Evolutionary conservation across 176 grass and related monocot genomes (phyloP).

Genomic region (Oryza australiensis): DNA sequence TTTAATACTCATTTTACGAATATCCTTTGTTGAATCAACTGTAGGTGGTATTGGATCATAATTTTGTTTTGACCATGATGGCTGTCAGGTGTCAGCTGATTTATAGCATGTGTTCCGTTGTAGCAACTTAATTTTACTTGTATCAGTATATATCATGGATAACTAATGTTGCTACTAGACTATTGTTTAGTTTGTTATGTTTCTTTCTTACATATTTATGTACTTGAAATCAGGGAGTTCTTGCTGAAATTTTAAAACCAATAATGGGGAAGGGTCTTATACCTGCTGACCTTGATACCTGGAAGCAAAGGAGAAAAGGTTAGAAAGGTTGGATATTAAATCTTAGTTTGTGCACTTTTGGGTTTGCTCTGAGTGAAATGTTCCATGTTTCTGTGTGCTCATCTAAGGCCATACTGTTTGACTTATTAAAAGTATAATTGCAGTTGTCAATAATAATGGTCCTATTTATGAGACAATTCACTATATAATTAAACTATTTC

Average conservation of each 20-base stretch:
- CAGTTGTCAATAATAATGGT: not conserved
- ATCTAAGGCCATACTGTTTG: not conserved
- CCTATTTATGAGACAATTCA: not conserved
- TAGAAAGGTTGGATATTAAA: conserved; percentile 53
- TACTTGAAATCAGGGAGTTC: conserved; percentile 73
- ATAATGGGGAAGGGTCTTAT: conserved; percentile 99
- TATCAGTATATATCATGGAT: not conserved
- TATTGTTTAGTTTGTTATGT: not conserved
- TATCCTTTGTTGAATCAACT: not conserved
- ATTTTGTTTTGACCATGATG: not conserved
- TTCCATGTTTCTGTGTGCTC: conserved; percentile 6
- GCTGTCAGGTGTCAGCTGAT: not conserved
- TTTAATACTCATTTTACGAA: conserved; percentile 4
- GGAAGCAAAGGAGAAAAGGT: conserved; percentile 99
- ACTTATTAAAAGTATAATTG: not conserved
- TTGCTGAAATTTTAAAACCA: conserved; percentile 97
- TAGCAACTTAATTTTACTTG: not conserved
- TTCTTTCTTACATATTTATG: conserved; percentile 41
- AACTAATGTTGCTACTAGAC: not conserved
- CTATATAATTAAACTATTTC: not conserved
- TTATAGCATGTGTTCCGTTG: not conserved
- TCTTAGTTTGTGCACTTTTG: conserved; percentile 23
- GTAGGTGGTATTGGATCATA: not conserved
- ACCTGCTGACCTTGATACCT: conserved; percentile 95
- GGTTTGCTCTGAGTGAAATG: not conserved